A percentile compares a stretch with the other conserved stretches of the same genome.
Evolutionary conservation across 768 basidiomycete genomes (phyloP).

Genomic region (Collybia sordida): DNA sequence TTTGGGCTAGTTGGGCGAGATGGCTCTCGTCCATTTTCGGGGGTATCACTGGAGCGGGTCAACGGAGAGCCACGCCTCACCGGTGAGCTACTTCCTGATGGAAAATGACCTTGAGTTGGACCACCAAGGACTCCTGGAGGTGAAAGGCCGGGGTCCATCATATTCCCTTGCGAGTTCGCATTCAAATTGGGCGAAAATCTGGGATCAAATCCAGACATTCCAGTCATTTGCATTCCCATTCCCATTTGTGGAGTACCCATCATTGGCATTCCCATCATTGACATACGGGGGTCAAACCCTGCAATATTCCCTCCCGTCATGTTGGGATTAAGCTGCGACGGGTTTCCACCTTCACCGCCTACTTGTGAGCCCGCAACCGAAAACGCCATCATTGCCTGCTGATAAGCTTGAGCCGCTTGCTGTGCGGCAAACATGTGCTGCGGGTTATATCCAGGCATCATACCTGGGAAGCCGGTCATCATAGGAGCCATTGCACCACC

Average conservation of each 20-base stretch:
- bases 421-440: constrained; percentile 88
- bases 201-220: constrained; percentile 59
- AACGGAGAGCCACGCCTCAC: constrained; percentile 55
- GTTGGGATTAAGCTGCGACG: constrained; percentile 47
- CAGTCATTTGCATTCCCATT: constrained; percentile 61
- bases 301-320: constrained; percentile 48
- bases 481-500: constrained; percentile 41
- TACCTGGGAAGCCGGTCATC: constrained; percentile 58
- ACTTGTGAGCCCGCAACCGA: constrained; percentile 73
- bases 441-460: constrained; percentile 60
- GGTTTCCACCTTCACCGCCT: constrained; percentile 52
- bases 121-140: constrained; percentile 33
- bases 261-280: constrained; percentile 78
- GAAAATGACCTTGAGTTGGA: constrained; percentile 28
- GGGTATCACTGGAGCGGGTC: constrained; percentile 27
- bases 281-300: constrained; percentile 74
- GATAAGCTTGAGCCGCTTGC: constrained; percentile 84
- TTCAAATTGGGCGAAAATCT: constrained; percentile 46
- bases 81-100: constrained; percentile 52
- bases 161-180: constrained; percentile 16
- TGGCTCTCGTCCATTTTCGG: constrained; percentile 15
- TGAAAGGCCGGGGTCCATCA: constrained; percentile 32
- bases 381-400: constrained; percentile 85
- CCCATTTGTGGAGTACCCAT: constrained; percentile 42
- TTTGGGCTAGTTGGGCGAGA: constrained; percentile 39